Conservation (phyloP, 2,329 filamentous ascomycete genomes). For the Coniella lustricola region DNA sequence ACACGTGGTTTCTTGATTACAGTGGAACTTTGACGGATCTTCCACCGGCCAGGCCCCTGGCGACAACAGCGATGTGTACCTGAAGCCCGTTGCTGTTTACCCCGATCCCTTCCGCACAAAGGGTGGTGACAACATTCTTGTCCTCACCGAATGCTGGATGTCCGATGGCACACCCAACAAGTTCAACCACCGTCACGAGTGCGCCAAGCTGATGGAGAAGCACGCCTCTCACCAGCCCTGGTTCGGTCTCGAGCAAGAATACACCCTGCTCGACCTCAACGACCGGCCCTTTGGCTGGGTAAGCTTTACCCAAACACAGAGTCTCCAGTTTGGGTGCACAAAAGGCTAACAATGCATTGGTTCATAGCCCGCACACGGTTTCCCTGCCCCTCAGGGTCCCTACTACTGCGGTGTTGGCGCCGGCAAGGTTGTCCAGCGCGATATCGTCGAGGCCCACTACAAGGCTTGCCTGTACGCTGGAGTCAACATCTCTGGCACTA, state of each 20-base stretch:
- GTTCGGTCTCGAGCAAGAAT: conserved; percentile 99
- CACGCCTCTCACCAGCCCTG: conserved; percentile 80
- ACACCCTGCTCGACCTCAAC: conserved; percentile 80
- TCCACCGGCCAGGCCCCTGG: conserved; percentile 71
- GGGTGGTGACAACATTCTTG: conserved; percentile 81
- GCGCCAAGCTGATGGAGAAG: conserved; percentile 80
- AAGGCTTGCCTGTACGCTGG: conserved; percentile 77
- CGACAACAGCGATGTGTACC: conserved; percentile 96
- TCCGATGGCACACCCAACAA: conserved; percentile 93
- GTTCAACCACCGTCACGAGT: conserved; percentile 95
- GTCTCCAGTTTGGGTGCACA: no score
- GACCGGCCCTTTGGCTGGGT: conserved; percentile 87
- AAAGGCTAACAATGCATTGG: no score
- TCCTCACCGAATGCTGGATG: conserved; percentile 92
- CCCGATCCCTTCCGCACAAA: conserved; percentile 59
- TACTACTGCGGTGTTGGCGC: conserved; percentile 98
- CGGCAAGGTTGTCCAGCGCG: conserved; percentile 95
- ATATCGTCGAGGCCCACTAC: conserved; percentile 94
- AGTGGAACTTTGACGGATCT: conserved; percentile 50
- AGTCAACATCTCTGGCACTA: conserved; percentile 94
- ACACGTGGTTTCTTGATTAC: neutral
- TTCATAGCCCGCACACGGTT: conserved; percentile 60
- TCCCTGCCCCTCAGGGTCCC: conserved; percentile 85
- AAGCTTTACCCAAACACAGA: neutral
- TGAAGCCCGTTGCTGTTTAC: conserved; percentile 81